Evolutionary conservation across 2,329 filamentous ascomycete species (phyloP), one percentile per base, ranked within the genome.

Genomic region (Pseudocercospora eumusae): DNA sequence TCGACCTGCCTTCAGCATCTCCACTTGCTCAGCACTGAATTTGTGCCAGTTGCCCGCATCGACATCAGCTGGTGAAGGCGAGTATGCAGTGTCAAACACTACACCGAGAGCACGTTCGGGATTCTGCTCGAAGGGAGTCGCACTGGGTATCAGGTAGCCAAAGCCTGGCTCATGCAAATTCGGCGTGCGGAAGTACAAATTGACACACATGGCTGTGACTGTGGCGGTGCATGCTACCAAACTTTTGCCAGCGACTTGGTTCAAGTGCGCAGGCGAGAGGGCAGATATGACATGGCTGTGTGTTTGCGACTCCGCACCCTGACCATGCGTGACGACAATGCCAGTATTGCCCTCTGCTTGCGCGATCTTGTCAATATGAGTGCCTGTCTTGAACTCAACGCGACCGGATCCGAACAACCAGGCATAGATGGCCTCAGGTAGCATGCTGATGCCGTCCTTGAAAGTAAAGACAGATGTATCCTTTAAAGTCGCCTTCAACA

Each of bases 121-220:
- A 73, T 96, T 96, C 67, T 91, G 82, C 40, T 86, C 85, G 53
- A 83, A 81, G 2, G 88, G 83, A 1, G 91, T 82, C 15, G 87
- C 87, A 62, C 87, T 86, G 1, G 95, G 93, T 62, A 99, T 90
- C 4, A 99, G 85, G 76, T 98, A 98, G 66, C 95, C 95, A 73
- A 98, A 96, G 18, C 93, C 95, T 28, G 81, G 77, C 59, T 86
- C 85, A 54, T 91, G 81, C 36, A 96, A 78, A 61, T 84, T 73
- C 6, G 87, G 82, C 47, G 86, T 81, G 1, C 83, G 80, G 75
- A 89, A 99, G 83, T 89, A 97, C 53, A 99, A 82, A 77, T 96
- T 97, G 64, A 99, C 89, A 2, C 93, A 90, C 87, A 93, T 93
- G 68, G 97, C 92, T 31, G 88, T 93, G 28, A 93, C 74, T 4